Conservation (phyloP, 345 rosid genomes). For the Camelina laxa region DNA sequence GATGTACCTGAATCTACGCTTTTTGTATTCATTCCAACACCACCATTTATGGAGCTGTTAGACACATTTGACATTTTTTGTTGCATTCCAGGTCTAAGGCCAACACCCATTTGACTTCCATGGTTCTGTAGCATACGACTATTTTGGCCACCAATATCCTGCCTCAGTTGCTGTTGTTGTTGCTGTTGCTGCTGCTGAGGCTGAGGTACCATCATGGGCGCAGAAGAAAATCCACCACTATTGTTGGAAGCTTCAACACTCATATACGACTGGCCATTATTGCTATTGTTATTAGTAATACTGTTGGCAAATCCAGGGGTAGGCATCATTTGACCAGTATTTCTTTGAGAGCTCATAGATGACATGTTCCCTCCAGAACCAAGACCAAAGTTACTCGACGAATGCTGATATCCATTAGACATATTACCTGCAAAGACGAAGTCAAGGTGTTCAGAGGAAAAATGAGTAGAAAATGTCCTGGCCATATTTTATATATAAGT, state of each 20-base stretch:
- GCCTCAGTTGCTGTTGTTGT: constrained; percentile 58
- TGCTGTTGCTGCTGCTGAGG: constrained; percentile 54
- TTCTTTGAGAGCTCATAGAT: constrained; percentile 69
- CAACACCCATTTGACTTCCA: constrained; percentile 81
- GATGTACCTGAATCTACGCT: constrained; percentile 52
- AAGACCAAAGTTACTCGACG: constrained; percentile 67
- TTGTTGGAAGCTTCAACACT: constrained; percentile 68
- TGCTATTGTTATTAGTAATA: constrained; percentile 49
- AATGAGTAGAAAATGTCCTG: constrained; percentile 13
- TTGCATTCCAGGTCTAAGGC: constrained; percentile 76
- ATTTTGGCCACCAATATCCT: constrained; percentile 66
- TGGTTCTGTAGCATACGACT: constrained; percentile 75
- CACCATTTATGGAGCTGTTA: constrained; percentile 70
- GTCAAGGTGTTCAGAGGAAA: constrained; percentile 19
- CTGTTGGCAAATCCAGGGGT: constrained; percentile 84
- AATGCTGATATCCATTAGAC: constrained; percentile 84
- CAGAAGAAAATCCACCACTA: constrained; percentile 68
- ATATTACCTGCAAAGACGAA: constrained; percentile 58
- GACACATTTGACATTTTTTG: constrained; percentile 74
- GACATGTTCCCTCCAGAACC: constrained; percentile 82
- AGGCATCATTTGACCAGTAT: constrained; percentile 92
- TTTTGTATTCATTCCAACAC: constrained; percentile 69
- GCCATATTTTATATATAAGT: constrained; percentile 46
- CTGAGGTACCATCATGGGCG: constrained; percentile 64
- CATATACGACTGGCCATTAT: constrained; percentile 59